Base-by-base conservation (phyloP, 192 early-diverging fungal genomes). In the Gamsiella multidivaricata region DNA sequence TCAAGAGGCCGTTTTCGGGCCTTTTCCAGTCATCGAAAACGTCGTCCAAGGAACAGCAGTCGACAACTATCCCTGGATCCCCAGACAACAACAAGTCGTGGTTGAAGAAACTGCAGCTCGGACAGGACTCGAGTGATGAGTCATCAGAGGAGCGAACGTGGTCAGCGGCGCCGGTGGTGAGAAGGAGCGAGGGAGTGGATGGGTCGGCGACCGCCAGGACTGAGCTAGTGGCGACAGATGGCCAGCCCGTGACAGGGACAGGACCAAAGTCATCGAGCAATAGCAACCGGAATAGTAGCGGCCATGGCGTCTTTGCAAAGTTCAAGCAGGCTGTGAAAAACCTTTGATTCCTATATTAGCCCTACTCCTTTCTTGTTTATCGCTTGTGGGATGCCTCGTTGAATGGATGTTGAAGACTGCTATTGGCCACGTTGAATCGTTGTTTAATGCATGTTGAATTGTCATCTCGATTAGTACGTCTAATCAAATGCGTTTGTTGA, bases 321-420 rank as follows among this genome's bases (percentile, higher is more conserved):
- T 28, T 76, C 26, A 66, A 66, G 59, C 73, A 60, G 28, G 73
- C 58, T 0, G 73, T 76, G 18, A 76, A 76, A 36, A 76, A 76
- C 46, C 12, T 76, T 22, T 76, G 68, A 41, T 9, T 1, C 20
- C 17, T 49, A 17, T 23, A 41, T 32, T 49, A 54, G n/a, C 36
- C 1, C 26, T 11, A 12, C 20, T 51, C 31, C n/a, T n/a, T n/a
- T n/a, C n/a, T n/a, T n/a, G n/a, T n/a, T n/a, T n/a, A n/a, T n/a
- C n/a, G n/a, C n/a, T 10, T 54, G 36, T 17, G 31, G 15, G 18
- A 29, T 7, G 52, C 25, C 25, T 10, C 28, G 29, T 0, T 8
- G 18, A 26, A 37, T 29, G 20, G 51, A 22, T 23, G 43, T 36
- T 37, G 2, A 6, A 15, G 37, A 37, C 7, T 31, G n/a, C n/a